Evolutionary conservation across 306 rosid genomes (phyloP).

Genomic region (Pachyrhizus erosus): DNA sequence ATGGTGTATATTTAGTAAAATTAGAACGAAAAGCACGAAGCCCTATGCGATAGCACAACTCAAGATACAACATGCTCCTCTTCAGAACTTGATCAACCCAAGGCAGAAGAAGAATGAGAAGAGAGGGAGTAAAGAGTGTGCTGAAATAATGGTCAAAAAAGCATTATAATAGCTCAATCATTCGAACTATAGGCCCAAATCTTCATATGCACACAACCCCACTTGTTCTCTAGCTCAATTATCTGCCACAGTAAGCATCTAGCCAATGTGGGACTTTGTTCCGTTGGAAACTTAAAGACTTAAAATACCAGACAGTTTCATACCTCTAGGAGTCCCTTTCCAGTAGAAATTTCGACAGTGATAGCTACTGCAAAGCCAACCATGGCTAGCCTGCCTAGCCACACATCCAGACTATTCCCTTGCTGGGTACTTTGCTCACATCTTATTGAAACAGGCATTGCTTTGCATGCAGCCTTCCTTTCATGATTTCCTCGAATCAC

Average conservation of each 20-base stretch:
- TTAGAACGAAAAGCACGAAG: too few relatives aligned
- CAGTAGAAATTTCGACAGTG: constrained; percentile 76
- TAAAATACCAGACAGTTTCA: neutral
- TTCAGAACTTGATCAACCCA: neutral
- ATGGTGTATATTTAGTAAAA: too few relatives aligned
- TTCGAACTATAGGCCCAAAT: neutral
- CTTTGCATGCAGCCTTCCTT: constrained; percentile 52
- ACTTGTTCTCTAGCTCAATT: neutral
- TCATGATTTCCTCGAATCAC: constrained; percentile 56
- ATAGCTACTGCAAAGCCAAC: constrained; percentile 80
- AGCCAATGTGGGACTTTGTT: neutral
- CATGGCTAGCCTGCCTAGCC: constrained; percentile 89
- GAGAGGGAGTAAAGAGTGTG: neutral
- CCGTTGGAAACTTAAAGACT: too few relatives aligned
- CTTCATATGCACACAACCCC: too few relatives aligned
- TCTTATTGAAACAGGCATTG: constrained; percentile 65
- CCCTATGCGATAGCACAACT: neutral
- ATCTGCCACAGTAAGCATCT: too few relatives aligned
- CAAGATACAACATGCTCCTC: neutral
- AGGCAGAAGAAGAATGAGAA: too few relatives aligned
- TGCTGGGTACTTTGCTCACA: constrained; percentile 71
- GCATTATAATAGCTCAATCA: neutral
- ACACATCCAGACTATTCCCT: constrained; percentile 66
- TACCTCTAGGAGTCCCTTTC: constrained; percentile 95
- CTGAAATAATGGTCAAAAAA: neutral